phyloP scores from a whole-genome alignment of 225 moss, liverwort and hornwort genomes.

The Bryum argenteum region DNA sequence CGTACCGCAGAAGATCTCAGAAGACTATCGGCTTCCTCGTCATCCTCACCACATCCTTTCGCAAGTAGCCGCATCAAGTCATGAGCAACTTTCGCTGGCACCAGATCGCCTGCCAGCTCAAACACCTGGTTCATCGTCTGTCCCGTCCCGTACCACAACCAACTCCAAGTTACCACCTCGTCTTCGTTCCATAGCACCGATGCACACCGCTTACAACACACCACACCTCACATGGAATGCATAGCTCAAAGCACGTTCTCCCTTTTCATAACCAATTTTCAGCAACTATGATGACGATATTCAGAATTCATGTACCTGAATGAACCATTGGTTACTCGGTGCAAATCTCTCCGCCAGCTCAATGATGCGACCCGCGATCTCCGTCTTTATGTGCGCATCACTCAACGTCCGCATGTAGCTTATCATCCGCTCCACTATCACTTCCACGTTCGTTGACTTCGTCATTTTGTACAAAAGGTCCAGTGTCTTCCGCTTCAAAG shows the following conservation, averaged over 20 bases:
- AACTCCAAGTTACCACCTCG: not conserved
- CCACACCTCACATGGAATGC: not conserved
- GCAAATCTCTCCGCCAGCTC: conserved; percentile 98
- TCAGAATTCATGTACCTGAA: conserved; percentile 58
- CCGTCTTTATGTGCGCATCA: conserved; percentile 92
- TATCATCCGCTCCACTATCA: conserved; percentile 93
- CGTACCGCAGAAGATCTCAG: conserved; percentile 91
- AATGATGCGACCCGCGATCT: conserved; percentile 90
- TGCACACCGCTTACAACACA: conserved; percentile 4
- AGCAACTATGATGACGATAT: not conserved
- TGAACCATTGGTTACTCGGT: conserved; percentile 98
- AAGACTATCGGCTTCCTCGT: conserved; percentile 88
- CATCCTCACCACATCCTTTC: conserved; percentile 97
- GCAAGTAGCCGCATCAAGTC: conserved; percentile 98
- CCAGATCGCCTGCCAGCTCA: conserved; percentile 96
- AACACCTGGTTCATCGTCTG: conserved; percentile 99
- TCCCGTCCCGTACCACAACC: conserved; percentile 1
- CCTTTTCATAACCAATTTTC: not conserved
- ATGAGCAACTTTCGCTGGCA: conserved; percentile 91
- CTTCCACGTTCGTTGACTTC: conserved; percentile 88
- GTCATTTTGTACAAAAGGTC: conserved; percentile 99
- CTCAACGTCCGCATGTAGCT: conserved; percentile 83
- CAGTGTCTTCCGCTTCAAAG: conserved; percentile 91
- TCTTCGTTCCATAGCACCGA: not conserved
- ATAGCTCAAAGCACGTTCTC: not conserved